These are phyloP conservation scores for Venturia nashicola DNA, from an alignment of 2,329 filamentous ascomycete genomes.

Conservation along the genomic window DNA sequence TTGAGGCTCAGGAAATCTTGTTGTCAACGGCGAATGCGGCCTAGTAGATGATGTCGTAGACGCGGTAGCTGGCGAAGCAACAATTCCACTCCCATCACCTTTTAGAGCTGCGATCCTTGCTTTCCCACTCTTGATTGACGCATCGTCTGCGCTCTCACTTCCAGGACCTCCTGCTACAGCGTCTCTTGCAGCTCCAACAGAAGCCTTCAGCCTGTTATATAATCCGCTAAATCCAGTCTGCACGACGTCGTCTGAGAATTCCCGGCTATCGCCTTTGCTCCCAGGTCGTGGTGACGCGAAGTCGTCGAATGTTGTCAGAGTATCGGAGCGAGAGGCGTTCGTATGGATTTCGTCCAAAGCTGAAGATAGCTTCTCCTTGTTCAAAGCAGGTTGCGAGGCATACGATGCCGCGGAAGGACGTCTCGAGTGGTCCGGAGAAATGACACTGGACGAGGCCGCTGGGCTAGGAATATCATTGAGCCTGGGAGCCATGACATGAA, in stretches of 20 bases:
- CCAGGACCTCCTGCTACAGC: slow-evolving; percentile 26
- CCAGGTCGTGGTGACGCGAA: slow-evolving; percentile 57
- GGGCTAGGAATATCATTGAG: not conserved
- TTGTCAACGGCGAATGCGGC: slow-evolving; percentile 25
- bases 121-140: slow-evolving; percentile 16
- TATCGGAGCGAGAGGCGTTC: slow-evolving; percentile 72
- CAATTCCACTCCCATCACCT: slow-evolving; percentile 9
- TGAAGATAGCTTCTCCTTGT: slow-evolving; percentile 64
- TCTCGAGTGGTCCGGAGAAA: not conserved
- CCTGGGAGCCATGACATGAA: slow-evolving; percentile 5
- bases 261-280: slow-evolving; percentile 52
- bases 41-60: slow-evolving; percentile 22
- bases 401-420: slow-evolving; percentile 6
- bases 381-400: slow-evolving; percentile 24
- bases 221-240: slow-evolving; percentile 81
- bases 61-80: slow-evolving; percentile 24
- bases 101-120: not conserved
- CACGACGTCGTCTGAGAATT: slow-evolving; percentile 56
- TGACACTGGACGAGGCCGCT: slow-evolving; percentile 2
- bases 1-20: slow-evolving; percentile 21
- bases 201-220: slow-evolving; percentile 74
- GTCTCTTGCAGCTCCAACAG: slow-evolving; percentile 59
- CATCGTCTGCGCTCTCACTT: slow-evolving; percentile 18
- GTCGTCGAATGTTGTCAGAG: slow-evolving; percentile 88
- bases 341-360: slow-evolving; percentile 80